Evolutionary conservation across 352 stramenopile genomes (phyloP).

Genomic region (Pythium chondricola): DNA sequence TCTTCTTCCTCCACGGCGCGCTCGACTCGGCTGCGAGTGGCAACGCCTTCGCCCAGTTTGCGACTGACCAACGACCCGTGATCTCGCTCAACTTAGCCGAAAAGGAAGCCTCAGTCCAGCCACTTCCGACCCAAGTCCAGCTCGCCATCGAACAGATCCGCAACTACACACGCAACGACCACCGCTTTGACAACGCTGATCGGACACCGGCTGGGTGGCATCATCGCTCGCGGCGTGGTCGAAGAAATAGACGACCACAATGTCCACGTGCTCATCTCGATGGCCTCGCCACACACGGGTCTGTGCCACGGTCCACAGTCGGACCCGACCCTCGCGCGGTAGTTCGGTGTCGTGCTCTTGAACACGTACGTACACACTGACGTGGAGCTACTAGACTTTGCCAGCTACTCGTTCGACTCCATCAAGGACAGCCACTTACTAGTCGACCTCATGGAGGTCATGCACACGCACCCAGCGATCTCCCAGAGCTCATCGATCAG

Average conservation of each 20-base stretch:
- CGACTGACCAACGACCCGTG: slow-evolving; percentile 25
- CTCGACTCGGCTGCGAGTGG: slow-evolving; percentile 23
- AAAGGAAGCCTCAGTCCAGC: slow-evolving; percentile 21
- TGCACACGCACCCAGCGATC: background rate
- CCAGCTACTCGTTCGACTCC: background rate
- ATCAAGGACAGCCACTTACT: background rate
- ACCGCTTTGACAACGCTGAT: slow-evolving; percentile 25
- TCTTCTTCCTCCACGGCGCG: slow-evolving; percentile 46
- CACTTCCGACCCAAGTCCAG: slow-evolving; percentile 25
- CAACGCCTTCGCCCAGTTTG: slow-evolving; percentile 21
- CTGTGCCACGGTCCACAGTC: slow-evolving; percentile 37
- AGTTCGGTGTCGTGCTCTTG: background rate
- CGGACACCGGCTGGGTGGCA: slow-evolving; percentile 32
- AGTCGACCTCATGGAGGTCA: background rate
- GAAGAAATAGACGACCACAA: slow-evolving; percentile 51
- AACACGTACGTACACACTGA: too few species aligned
- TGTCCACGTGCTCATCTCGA: slow-evolving; percentile 29
- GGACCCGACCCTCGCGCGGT: slow-evolving; percentile 14
- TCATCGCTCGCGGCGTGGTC: slow-evolving; percentile 28
- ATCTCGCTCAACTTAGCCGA: slow-evolving; percentile 30
- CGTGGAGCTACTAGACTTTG: background rate
- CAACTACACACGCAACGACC: slow-evolving; percentile 18
- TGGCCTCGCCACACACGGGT: slow-evolving; percentile 36
- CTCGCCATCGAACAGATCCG: slow-evolving; percentile 35
- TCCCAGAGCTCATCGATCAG: slow-evolving; percentile 7